phyloP scores from a whole-genome alignment of 2,329 filamentous ascomycete species.

The Podosphaera aphanis region DNA sequence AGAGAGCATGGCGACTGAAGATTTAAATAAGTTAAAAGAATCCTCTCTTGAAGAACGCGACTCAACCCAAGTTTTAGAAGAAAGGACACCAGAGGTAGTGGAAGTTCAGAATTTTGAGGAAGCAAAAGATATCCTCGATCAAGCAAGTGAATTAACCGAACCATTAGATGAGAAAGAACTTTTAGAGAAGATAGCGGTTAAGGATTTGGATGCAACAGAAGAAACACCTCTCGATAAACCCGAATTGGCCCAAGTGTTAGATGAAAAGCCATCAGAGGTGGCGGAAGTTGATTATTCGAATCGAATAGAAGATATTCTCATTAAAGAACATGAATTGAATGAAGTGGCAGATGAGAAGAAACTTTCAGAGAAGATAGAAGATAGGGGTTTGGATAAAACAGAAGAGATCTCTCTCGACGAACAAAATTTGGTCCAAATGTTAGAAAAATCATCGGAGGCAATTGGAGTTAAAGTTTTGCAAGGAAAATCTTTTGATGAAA shows the following conservation, averaged over 20 bases:
- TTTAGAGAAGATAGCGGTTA: background rate
- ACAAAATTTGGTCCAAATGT: background rate
- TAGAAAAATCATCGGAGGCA: background rate
- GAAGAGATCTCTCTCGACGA: background rate
- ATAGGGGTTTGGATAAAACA: too few relatives aligned
- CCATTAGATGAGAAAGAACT: background rate
- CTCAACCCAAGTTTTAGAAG: background rate
- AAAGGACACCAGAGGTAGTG: background rate
- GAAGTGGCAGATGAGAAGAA: background rate
- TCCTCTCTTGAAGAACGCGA: background rate
- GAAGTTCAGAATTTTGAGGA: background rate
- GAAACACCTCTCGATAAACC: background rate
- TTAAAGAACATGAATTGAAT: background rate
- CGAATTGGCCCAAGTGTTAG: background rate
- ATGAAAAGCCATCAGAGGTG: background rate
- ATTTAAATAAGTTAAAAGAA: background rate
- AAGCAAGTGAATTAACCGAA: background rate
- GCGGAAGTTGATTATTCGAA: background rate
- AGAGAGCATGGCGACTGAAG: too few relatives aligned
- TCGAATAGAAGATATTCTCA: background rate
- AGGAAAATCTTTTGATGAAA: too few relatives aligned
- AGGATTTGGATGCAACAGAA: too few relatives aligned
- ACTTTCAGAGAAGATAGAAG: background rate
- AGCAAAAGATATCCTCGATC: background rate
- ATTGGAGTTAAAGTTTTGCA: too few relatives aligned